phyloP scores from a whole-genome alignment of 306 rosid genomes.

The cucumber (Cucumis sativus) region Cucumber_9930_V3 NC_026660.2:5051001-5051500 shows the following conservation, averaged over 20 bases:
- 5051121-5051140: constrained; percentile 11
- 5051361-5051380: not conserved
- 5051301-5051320: not conserved
- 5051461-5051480: not conserved
- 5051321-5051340: not conserved
- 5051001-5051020: constrained; percentile 24
- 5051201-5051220: not conserved
- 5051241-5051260: not conserved
- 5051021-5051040: constrained; percentile 98
- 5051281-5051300: not conserved
- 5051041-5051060: constrained; percentile 86
- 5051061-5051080: constrained; percentile 99
- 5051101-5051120: constrained; percentile 45
- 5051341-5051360: not conserved
- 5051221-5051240: not conserved
- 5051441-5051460: too few species aligned
- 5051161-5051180: not conserved
- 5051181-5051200: not conserved
- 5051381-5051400: not conserved
- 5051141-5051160: not conserved
- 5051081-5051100: constrained; percentile 84
- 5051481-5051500: not conserved
- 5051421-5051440: not conserved
- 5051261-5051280: not conserved
- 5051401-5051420: not conserved